phyloP scores from a whole-genome alignment of 331 rosid genomes.

The Phaseolus coccineus region DNA sequence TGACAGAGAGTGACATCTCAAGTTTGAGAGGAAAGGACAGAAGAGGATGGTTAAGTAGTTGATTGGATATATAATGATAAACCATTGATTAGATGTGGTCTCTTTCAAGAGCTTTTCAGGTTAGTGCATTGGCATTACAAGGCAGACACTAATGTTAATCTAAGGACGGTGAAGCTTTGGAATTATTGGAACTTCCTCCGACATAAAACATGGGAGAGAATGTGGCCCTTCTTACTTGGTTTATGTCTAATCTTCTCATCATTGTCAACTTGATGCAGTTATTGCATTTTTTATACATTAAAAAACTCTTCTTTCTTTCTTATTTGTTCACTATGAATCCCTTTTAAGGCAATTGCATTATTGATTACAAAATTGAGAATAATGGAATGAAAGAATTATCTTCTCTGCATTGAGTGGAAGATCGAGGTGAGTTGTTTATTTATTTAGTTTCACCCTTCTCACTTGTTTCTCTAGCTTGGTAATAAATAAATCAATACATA shows the following conservation, averaged over 20 bases:
- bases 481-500: neutral
- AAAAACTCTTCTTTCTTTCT: slow-evolving; percentile 11
- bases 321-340: slow-evolving; percentile 34
- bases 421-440: slow-evolving; percentile 7
- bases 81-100: slow-evolving; percentile 39
- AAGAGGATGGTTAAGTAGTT: slow-evolving; percentile 47
- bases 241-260: slow-evolving; percentile 37
- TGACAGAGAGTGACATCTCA: slow-evolving; percentile 39
- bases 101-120: slow-evolving; percentile 55
- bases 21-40: slow-evolving; percentile 53
- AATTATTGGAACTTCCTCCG: slow-evolving; percentile 78
- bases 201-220: slow-evolving; percentile 93
- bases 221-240: slow-evolving; percentile 51
- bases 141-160: slow-evolving; percentile 60
- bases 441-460: slow-evolving; percentile 18
- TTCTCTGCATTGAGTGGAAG: slow-evolving; percentile 8
- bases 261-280: slow-evolving; percentile 51
- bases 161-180: slow-evolving; percentile 68
- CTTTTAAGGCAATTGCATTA: slow-evolving; percentile 24
- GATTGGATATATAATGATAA: slow-evolving; percentile 44
- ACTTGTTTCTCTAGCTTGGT: neutral
- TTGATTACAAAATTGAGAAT: slow-evolving; percentile 32
- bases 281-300: neutral
- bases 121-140: slow-evolving; percentile 52
- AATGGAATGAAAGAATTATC: slow-evolving; percentile 28